A percentile compares a stretch with the other conserved stretches of the same genome.
Conservation (phyloP, 2,329 filamentous ascomycete species). For the Cercospora sp. region DNA sequence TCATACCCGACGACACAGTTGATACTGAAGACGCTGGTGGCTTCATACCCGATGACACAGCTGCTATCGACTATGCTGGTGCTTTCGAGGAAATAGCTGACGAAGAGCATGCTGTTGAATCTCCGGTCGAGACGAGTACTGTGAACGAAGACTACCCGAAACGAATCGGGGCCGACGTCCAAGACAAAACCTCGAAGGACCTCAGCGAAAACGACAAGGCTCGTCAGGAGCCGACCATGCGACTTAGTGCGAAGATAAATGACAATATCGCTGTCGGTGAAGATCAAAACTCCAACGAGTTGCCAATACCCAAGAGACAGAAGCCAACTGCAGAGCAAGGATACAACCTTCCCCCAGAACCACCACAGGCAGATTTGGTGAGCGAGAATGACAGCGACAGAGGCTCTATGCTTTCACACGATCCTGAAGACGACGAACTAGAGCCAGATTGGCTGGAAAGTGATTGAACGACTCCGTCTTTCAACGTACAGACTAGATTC, state of each 20-base stretch:
- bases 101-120: no score
- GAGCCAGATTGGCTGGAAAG: constrained; percentile 63
- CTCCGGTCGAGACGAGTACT: no score
- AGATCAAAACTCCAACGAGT: neutral
- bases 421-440: constrained; percentile 65
- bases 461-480: constrained; percentile 23
- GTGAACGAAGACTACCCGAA: neutral
- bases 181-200: neutral
- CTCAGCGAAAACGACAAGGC: neutral
- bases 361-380: neutral
- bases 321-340: neutral
- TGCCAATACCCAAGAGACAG: neutral
- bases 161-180: neutral
- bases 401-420: constrained; percentile 58
- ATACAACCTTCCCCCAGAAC: neutral
- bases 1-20: constrained; percentile 3
- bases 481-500: neutral
- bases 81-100: constrained; percentile 3
- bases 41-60: constrained; percentile 6
- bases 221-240: neutral
- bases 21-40: neutral
- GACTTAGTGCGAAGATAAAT: neutral
- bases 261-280: neutral
- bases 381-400: constrained; percentile 28
- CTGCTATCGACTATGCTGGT: neutral